Evolutionary conservation across 305 asterid species (phyloP), one percentile per base, ranked within the genome.

Genomic region (Solanum hybrid): DNA sequence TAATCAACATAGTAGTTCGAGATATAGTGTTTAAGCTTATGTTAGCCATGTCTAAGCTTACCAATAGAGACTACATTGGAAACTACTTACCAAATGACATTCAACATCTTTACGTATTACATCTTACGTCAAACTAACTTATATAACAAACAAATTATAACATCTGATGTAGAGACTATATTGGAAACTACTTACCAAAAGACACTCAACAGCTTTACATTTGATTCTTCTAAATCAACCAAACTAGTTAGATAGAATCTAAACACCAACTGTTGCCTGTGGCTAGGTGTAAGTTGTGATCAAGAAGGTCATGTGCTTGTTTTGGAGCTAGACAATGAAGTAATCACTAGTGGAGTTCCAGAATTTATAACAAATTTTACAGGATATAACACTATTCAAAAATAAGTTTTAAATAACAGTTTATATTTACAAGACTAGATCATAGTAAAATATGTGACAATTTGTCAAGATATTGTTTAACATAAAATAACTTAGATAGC

Each of bases 241-340:
- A 95, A 94, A 91, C 75, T 95, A 57, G 92, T 79, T 76, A 89
- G 84, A 57, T 95, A 96, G 98, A 89, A 90, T 64, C 90, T 89
- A 86, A 89, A 91, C 35, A 29, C 9, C 0, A 92, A 93, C 36
- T 92, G 93, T 89, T 95, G 97, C 34, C 26, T 34, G 13, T 96
- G 98, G 96, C 34, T 57, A 22, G 97, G 98, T 6, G 94, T 96
- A 81, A 46, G 76, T 37, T 96, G 97, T 90, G 95, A 95, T 89
- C 0, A 9, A 11, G 82, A 57, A 2, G 94, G 93, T 29, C 94
- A 90, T 13, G 93, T 94, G 42, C 92, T 92, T 4, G 83, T 88
- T 61, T 94, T 95, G 16, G 95, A 95, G 61, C 93, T 96, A 80
- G 91, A 92, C 39, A 22, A 82, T 16, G 96, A 94, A 87, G 90